Base-by-base conservation (phyloP, 306 rosid species). In the Rosa persica region DNA sequence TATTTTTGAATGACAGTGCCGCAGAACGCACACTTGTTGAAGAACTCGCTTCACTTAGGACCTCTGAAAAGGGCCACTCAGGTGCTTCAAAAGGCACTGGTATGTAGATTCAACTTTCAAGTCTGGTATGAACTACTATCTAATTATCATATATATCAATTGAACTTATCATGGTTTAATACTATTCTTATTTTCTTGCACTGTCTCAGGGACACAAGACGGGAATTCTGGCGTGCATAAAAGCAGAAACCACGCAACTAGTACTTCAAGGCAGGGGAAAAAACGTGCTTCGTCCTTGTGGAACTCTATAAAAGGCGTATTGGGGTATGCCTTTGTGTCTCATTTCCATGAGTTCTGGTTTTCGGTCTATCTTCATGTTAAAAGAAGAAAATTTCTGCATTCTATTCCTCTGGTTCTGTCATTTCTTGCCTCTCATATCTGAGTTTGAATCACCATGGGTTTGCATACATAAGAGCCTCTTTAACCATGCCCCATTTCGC, bases 1-100 rank as follows among this genome's bases (percentile, higher is more conserved):
- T 2, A 27, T 39, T 46, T 40, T 36, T 40, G 40, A 39, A 58
- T 76, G 66, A 71, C 86, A 95, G 94, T 69, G 88, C 75, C 47
- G 52, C 84, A 6, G 98, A 93, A 83, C 94, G 93, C 17, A 70
- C 65, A 5, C 93, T 85, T 72, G 80, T 95, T 70, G 82, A 93
- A 80, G 88, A 88, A 82, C 81, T 95, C 84, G 90, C 97, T 61
- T 89, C 83, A 43, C 81, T 86, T 30, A 88, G 84, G 85, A 82
- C 89, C 61, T 80, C 91, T 82, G 84, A 71, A 49, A 80, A 69
- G 73, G 84, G 80, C 25, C 78, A 65, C 72, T 74, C 86, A 16
- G 51, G 55, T 46, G 80, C 86, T 85, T 68, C 85, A 11, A 48
- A 78, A 71, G 84, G 70, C 74, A 36, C 46, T 6, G 91, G 91